phyloP scores from a whole-genome alignment of 305 asterid genomes.

The Solanum hybrid region DNA sequence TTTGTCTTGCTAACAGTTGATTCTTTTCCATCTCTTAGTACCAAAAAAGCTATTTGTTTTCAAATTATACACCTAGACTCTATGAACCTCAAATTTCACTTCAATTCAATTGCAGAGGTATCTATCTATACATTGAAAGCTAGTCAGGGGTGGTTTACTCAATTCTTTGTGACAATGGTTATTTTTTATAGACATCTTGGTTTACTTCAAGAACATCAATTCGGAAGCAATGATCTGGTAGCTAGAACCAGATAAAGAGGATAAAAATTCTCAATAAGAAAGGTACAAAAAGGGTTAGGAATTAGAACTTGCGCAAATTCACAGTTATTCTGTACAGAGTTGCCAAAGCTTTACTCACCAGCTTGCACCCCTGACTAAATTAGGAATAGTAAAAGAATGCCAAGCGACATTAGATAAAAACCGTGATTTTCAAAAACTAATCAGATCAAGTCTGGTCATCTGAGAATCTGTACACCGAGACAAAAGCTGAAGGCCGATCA shows the following conservation, averaged over 20 bases:
- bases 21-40: not conserved
- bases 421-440: not conserved
- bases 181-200: not conserved
- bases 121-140: not conserved
- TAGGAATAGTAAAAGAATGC: not conserved
- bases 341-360: conserved; percentile 4
- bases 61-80: not conserved
- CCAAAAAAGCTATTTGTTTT: not conserved
- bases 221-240: not conserved
- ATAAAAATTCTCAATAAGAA: not conserved
- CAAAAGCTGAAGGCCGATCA: not conserved
- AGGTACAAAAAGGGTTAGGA: not conserved
- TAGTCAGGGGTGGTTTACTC: not conserved
- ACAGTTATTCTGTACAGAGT: not conserved
- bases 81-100: not conserved
- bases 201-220: not conserved
- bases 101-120: not conserved
- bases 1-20: not conserved
- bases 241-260: not conserved
- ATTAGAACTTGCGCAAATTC: not conserved
- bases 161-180: not conserved
- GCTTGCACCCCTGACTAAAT: not conserved
- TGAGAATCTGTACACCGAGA: not conserved
- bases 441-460: not conserved
- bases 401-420: not conserved